Base-by-base conservation (phyloP, 2,329 filamentous ascomycete species). In the Triangularia verruculosa region DNA sequence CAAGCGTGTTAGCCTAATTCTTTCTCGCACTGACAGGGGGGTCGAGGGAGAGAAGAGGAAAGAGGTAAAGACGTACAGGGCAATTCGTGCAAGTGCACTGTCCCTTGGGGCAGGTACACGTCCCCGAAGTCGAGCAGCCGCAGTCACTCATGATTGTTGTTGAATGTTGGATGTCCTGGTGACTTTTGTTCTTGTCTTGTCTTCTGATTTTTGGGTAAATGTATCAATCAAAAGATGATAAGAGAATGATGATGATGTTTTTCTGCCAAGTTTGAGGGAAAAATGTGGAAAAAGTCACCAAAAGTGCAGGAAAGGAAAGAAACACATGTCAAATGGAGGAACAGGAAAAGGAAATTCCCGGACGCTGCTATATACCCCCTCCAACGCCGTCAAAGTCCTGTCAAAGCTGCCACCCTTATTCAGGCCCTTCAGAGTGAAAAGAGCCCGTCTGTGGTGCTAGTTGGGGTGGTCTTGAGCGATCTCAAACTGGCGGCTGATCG, bases 41-140 rank as follows among this genome's bases (percentile, higher is more conserved):
- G 13, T 7, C 39, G 15, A 4, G 4, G 39, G 6, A n/a, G 3
- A 15, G 24, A n/a, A 12, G 7, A 17, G 17, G 30, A 28, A 34
- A 28, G 20, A 27, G 27, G 17, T 17, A 15, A 11, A 54, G 43
- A 39, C 64, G 4, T 57, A 68, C 67, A 51, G 68, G 66, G 63
- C 69, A 70, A 58, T 65, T 68, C n/a, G 67, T 61, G 51, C 69
- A 70, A 12, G 66, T 66, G 67, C 69, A 70, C 56, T 67, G 61
- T 11, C 65, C 69, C 53, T 55, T n/a, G 17, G 66, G 65, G 34
- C 69, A 70, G 59, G 25, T 64, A 57, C 69, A 70, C 22, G 64
- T 64, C n/a, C 69, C 69, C 0, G 62, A 32, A 0, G 64, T 58
- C 30, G 63, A 27, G 61, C 67, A 70, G n/a, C 66, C 67, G 61